Conservation (phyloP, 1,284 basidiomycete genomes). For the Ustilago bromivora region DNA sequence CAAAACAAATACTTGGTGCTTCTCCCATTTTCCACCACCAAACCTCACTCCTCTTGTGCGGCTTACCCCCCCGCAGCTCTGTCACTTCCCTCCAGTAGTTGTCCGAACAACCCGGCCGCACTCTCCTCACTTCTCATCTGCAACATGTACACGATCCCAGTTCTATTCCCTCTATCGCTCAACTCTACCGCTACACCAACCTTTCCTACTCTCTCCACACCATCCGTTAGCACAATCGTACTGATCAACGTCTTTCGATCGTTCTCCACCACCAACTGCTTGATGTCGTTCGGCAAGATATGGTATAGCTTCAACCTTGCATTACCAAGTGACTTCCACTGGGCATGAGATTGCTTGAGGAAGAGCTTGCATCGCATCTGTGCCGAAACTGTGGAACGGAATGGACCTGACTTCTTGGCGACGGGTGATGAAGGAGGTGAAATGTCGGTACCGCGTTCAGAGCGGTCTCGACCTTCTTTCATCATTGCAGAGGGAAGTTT, state of each 20-base stretch:
- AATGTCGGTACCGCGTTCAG: conserved; percentile 37
- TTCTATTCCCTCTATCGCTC: conserved; percentile 86
- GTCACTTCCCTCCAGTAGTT: conserved; percentile 87
- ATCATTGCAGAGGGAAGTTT: conserved; percentile 62
- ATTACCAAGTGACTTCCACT: conserved; percentile 95
- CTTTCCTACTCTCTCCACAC: conserved; percentile 96
- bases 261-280: conserved; percentile 94
- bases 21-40: background rate
- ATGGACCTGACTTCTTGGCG: conserved; percentile 36
- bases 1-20: background rate
- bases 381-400: conserved; percentile 75
- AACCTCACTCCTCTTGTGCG: background rate
- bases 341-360: conserved; percentile 90
- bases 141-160: conserved; percentile 98
- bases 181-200: conserved; percentile 97
- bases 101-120: conserved; percentile 86
- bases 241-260: conserved; percentile 84
- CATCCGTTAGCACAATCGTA: conserved; percentile 93
- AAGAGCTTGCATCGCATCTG: conserved; percentile 99
- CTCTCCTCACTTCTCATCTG: conserved; percentile 80
- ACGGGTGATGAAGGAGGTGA: conserved; percentile 41
- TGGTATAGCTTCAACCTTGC: conserved; percentile 87
- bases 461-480: conserved; percentile 43
- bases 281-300: conserved; percentile 83
- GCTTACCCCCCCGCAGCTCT: conserved; percentile 70